Evolutionary conservation across 2,329 filamentous ascomycete genomes (phyloP).

Genomic region (Colletotrichum gigasporum): DNA sequence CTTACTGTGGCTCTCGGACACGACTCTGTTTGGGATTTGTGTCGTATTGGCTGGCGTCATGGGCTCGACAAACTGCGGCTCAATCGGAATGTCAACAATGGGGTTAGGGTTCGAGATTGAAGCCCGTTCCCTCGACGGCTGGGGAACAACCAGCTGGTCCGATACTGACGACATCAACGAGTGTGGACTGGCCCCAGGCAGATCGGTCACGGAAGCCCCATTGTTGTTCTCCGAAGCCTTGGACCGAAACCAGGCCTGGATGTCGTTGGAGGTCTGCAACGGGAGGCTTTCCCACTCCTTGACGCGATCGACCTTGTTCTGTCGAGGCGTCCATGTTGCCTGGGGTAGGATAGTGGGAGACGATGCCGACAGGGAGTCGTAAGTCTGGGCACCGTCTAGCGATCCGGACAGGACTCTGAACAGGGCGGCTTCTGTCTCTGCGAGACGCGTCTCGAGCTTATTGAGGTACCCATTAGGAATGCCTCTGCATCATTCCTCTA

Average conservation of each 20-base stretch:
- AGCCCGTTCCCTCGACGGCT: neutral
- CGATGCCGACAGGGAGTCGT: neutral
- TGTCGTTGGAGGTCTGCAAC: conserved; percentile 27
- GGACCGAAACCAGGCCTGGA: conserved; percentile 36
- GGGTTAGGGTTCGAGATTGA: neutral
- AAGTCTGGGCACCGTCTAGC: neutral
- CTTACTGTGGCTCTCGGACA: conserved; percentile 9
- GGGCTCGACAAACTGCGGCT: conserved; percentile 6
- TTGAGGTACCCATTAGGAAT: conserved; percentile 50
- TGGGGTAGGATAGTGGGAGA: neutral
- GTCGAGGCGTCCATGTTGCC: conserved; percentile 23
- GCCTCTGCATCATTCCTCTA: too few species aligned
- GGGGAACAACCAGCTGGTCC: neutral
- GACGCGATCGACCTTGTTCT: conserved; percentile 39
- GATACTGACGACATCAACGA: neutral
- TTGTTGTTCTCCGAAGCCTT: conserved; percentile 1
- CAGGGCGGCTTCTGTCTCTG: conserved; percentile 42
- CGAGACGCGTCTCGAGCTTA: conserved; percentile 47
- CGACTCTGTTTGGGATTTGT: neutral
- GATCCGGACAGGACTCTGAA: conserved; percentile 34
- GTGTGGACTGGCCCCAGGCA: neutral
- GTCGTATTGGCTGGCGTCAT: conserved; percentile 2
- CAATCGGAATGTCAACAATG: neutral
- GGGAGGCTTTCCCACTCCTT: conserved; percentile 41
- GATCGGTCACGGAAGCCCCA: neutral